Percentiles rank a stretch among this genome's conserved stretches.
These are phyloP conservation scores for Leccinum subtestaceum DNA, from an alignment of 768 basidiomycete species.

Conservation along the genomic window DNA sequence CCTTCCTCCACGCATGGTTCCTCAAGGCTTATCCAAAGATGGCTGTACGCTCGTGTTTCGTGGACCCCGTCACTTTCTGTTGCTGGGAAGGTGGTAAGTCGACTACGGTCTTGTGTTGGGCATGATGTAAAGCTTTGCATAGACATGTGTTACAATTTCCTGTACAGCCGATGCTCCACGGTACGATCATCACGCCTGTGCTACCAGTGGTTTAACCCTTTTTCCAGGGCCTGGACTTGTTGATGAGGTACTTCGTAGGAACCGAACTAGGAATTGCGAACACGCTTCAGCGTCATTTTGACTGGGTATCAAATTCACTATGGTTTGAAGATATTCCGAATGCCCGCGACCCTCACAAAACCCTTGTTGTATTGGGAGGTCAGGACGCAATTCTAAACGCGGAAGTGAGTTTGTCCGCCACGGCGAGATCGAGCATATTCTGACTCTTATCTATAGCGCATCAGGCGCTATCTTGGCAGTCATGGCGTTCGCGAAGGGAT, in stretches of 20 bases:
- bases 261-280: constrained; percentile 87
- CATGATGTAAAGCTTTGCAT: background rate
- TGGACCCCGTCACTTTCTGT: constrained; percentile 89
- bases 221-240: constrained; percentile 65
- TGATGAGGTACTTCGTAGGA: constrained; percentile 87
- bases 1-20: constrained; percentile 87
- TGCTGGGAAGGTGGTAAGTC: constrained; percentile 88
- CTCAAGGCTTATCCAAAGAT: constrained; percentile 74
- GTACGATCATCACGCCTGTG: constrained; percentile 35
- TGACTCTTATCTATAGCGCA: constrained; percentile 44
- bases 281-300: constrained; percentile 77
- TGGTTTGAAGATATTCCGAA: constrained; percentile 91
- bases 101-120: background rate
- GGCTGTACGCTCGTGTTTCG: constrained; percentile 76
- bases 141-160: constrained; percentile 91
- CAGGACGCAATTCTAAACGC: constrained; percentile 78
- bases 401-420: constrained; percentile 40
- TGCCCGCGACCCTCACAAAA: constrained; percentile 61
- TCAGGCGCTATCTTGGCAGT: constrained; percentile 69
- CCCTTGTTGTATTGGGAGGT: constrained; percentile 78
- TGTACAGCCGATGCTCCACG: constrained; percentile 67
- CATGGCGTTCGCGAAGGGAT: constrained; percentile 71
- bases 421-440: background rate
- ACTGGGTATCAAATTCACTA: constrained; percentile 84
- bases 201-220: constrained; percentile 6